A percentile compares a stretch with the other conserved stretches of the same genome.
Conservation (phyloP, 2,329 filamentous ascomycete species). For the Hymenoscyphus repandus region DNA sequence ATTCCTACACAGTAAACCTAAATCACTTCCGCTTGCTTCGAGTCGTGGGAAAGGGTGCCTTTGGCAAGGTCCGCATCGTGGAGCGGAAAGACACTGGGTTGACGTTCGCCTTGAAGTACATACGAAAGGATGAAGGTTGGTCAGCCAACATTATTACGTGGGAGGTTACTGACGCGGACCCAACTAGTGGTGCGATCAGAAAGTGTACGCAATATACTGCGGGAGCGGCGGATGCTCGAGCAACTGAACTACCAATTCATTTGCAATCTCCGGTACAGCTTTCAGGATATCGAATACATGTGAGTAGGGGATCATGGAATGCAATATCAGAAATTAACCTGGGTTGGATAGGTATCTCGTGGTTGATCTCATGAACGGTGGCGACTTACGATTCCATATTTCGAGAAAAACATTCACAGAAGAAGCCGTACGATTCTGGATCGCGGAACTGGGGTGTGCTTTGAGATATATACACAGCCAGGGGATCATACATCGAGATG, state of each 20-base stretch:
- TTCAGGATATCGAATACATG: slow-evolving; percentile 99
- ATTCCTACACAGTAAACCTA: slow-evolving; percentile 68
- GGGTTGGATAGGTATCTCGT: slow-evolving; percentile 67
- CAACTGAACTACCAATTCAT: slow-evolving; percentile 97
- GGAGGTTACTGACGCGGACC: slow-evolving; percentile 18
- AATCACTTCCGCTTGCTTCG: slow-evolving; percentile 94
- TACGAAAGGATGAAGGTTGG: slow-evolving; percentile 94
- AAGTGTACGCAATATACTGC: slow-evolving; percentile 96
- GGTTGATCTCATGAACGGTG: slow-evolving; percentile 96
- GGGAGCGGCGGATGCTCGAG: slow-evolving; percentile 95
- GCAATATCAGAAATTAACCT: slow-evolving; percentile 4
- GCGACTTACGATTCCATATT: slow-evolving; percentile 95
- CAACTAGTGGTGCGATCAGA: slow-evolving; percentile 85
- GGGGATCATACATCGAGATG: slow-evolving; percentile 83
- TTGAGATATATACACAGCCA: slow-evolving; percentile 80
- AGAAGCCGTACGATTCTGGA: slow-evolving; percentile 95
- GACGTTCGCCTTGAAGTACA: slow-evolving; percentile 96
- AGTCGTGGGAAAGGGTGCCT: slow-evolving; percentile 95
- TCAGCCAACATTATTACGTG: slow-evolving; percentile 15
- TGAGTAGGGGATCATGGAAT: slow-evolving; percentile 41
- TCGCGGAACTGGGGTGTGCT: slow-evolving; percentile 88
- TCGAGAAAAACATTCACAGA: slow-evolving; percentile 97
- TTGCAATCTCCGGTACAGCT: slow-evolving; percentile 97
- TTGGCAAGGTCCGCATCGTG: slow-evolving; percentile 97
- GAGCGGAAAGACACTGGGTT: slow-evolving; percentile 93